Percentiles rank a stretch among this genome's conserved stretches.
Conservation (phyloP, 345 rosid genomes). For the Pistacia integerrima region DNA sequence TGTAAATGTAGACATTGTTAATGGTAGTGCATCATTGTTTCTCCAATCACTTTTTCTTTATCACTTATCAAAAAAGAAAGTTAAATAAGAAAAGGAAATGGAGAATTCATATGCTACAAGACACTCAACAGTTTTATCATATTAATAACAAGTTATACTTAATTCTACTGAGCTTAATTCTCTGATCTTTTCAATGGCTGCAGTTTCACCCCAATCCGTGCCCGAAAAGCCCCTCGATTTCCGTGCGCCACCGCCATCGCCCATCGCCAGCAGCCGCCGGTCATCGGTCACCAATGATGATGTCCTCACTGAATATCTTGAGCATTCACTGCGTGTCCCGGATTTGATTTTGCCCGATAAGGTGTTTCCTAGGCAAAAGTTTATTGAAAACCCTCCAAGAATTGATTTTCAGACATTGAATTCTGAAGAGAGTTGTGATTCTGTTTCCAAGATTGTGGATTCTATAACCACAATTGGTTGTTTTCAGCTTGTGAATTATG, state of each 20-base stretch:
- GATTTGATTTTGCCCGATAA: conserved; percentile 78
- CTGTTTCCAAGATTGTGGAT: conserved; percentile 41
- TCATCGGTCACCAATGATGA: conserved; percentile 79
- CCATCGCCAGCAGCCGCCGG: conserved; percentile 65
- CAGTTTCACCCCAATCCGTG: conserved; percentile 47
- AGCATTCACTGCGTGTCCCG: conserved; percentile 73
- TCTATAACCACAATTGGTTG: conserved; percentile 68
- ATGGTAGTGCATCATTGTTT: conserved; percentile 52
- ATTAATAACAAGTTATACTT: neutral
- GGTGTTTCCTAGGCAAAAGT: conserved; percentile 71
- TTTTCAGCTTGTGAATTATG: conserved; percentile 75
- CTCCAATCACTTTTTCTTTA: conserved; percentile 28
- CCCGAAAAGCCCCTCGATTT: conserved; percentile 63
- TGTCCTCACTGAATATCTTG: conserved; percentile 73
- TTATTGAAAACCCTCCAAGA: conserved; percentile 57
- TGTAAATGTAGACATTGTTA: conserved; percentile 24
- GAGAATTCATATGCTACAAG: neutral
- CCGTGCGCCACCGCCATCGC: conserved; percentile 93
- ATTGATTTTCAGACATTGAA: conserved; percentile 51
- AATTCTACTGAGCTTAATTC: neutral
- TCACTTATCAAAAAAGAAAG: neutral
- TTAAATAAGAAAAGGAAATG: neutral
- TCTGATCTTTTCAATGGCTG: conserved; percentile 21
- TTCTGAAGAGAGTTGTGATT: conserved; percentile 26
- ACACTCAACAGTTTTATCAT: neutral